Base-by-base conservation (phyloP, 805 yeast species). In the Zygosaccharomyces bisporus region DNA sequence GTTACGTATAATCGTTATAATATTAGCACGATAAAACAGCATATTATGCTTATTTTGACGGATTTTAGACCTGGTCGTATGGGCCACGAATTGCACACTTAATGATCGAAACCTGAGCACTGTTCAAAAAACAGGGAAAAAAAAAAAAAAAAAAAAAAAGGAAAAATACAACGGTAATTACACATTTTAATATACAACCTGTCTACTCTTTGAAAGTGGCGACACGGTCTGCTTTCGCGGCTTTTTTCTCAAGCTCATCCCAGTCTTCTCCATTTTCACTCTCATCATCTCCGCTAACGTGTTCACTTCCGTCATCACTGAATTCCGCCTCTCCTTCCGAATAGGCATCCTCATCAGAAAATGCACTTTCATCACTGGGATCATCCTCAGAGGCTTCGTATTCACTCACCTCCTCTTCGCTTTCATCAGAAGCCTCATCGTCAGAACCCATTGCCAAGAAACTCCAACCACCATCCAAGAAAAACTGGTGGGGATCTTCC, bases 401-500 rank as follows among this genome's bases (percentile, higher is more conserved):
- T 44, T 71, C 75, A 37, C 71, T 66, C 13, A 65, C 55, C 58
- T 83, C 95, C 58, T 83, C 93, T 48, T 79, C 85, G 34, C 78
- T 82, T 34, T 77, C 85, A 38, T 76, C 81, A 14, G 78, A 85
- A 24, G 72, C 79, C 49, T 80, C 95, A 39, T 77, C 84, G 46
- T 83, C 96, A 16, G 90, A 89, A 36, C 82, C 91, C 33, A 93
- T 91, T 21, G 89, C 86, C 65, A 93, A 76, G 77, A 93, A 88
- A 21, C 80, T 76, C 99, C 99, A 93, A 43, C 99, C 99, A 44
- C 98, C 99, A 58, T 87, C 95, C 38, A 77, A 70, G 67, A 90
- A 93, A 70, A 93, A 93, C 60, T 88, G 91, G 63, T 88, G 88
- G 10, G 99, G 98, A 65, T 93, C 96, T 3, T 89, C 81, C 52